Base-by-base conservation (phyloP, 768 basidiomycete genomes). In the Trametes coccinea region DNA sequence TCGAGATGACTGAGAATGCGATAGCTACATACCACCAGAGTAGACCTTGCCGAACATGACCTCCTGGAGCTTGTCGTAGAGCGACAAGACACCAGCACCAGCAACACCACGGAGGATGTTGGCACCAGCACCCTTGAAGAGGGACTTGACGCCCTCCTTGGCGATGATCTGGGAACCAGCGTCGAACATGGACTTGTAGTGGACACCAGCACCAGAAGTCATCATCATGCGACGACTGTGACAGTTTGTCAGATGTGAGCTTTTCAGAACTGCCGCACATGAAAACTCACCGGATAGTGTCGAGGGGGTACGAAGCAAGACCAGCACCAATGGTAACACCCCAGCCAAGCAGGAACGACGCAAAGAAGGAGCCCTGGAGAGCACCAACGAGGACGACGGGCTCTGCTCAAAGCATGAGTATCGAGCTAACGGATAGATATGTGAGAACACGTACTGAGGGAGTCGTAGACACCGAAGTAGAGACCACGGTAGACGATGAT, bases 151-250 rank as follows among this genome's bases (percentile, higher is more conserved):
- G 71, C 97, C 97, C 82, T 99, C 97, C 84, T 96, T 96, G 74
- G 87, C 88, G 70, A 98, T 72, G 74, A 99, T 98, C 79, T 97
- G 93, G 33, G 90, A 84, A 63, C 87, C 93, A 73, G 95, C 95
- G 73, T 98, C 95, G 77, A 96, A 90, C 95, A 98, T 98, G 69
- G 92, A 93, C 85, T 95, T 96, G 89, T 98, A 98, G 88, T 98
- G 95, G 63, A 90, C 87, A 71, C 85, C 85, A 71, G 87, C 89
- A 70, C 96, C 97, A 27, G 96, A 98, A 40, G 97, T 98, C 96
- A 98, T 98, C 97, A 99, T 99, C 97, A 99, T 99, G 70, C 97
- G 94, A 89, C 97, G 95, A 89, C 96, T 95, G 70, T 22, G 22
- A 22, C 22, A 22, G 22, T 22, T 22, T 22, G 22, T 22, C 22